These are phyloP conservation scores for Pulveroboletus sp. DNA, from an alignment of 768 basidiomycete species.

Conservation along the genomic window DNA sequence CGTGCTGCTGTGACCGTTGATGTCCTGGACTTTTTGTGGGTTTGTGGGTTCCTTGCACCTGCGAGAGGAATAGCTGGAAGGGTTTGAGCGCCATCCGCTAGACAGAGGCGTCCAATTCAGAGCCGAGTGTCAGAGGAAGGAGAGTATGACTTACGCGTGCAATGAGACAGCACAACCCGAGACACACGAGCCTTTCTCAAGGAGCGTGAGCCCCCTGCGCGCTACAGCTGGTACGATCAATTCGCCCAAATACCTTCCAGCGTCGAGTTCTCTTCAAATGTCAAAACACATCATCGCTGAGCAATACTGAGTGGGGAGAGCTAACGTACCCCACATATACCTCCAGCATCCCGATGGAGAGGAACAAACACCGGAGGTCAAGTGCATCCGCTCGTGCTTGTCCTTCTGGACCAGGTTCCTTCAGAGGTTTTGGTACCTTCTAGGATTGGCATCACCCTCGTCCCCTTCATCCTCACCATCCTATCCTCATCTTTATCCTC, in stretches of 20 bases:
- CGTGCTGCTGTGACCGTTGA: neutral
- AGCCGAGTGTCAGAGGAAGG: neutral
- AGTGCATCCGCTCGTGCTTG: conserved; percentile 53
- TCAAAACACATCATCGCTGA: conserved; percentile 27
- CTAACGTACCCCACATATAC: conserved; percentile 70
- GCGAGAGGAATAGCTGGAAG: conserved; percentile 73
- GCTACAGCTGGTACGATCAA: conserved; percentile 88
- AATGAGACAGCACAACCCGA: conserved; percentile 74
- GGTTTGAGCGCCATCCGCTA: conserved; percentile 40
- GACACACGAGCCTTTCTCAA: conserved; percentile 60
- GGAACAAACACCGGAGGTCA: conserved; percentile 68
- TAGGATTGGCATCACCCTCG: conserved; percentile 5
- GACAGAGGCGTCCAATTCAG: neutral
- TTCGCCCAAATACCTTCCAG: conserved; percentile 68
- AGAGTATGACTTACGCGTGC: conserved; percentile 36
- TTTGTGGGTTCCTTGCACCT: neutral
- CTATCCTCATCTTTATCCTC: conserved; percentile 25
- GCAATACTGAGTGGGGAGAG: neutral
- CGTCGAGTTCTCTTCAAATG: conserved; percentile 64
- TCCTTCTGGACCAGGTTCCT: conserved; percentile 54
- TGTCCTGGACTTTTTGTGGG: neutral
- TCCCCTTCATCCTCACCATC: conserved; percentile 30
- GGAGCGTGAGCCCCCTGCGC: conserved; percentile 69
- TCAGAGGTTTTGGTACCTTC: conserved; percentile 24
- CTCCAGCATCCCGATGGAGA: conserved; percentile 83